These are phyloP conservation scores for Aspergillaceae sp. DNA, from an alignment of 2,329 filamentous ascomycete species.

Conservation along the genomic window DNA sequence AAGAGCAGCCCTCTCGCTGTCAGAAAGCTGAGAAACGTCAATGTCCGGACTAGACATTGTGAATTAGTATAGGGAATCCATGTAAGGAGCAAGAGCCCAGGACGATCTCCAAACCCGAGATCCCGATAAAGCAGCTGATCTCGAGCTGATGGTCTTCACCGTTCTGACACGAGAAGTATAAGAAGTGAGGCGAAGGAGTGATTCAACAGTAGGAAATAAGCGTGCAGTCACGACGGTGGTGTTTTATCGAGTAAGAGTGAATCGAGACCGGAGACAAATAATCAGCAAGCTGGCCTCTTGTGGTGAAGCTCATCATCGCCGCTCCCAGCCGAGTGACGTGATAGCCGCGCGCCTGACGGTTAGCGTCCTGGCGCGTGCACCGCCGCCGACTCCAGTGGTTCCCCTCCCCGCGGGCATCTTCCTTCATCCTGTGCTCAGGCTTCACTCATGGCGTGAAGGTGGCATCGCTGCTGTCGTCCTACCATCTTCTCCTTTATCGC, in stretches of 20 bases:
- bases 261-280: neutral
- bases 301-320: constrained; percentile 14
- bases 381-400: neutral
- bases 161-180: neutral
- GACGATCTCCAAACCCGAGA: neutral
- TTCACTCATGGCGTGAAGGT: constrained; percentile 11
- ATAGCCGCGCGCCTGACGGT: constrained; percentile 12
- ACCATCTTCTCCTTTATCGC: constrained; percentile 5
- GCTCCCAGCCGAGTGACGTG: constrained; percentile 7
- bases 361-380: constrained; percentile 7
- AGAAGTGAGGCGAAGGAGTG: neutral
- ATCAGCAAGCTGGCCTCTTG: constrained; percentile 9
- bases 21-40: constrained; percentile 59
- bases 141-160: neutral
- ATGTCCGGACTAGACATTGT: constrained; percentile 41
- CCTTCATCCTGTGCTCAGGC: neutral
- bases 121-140: neutral
- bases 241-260: neutral
- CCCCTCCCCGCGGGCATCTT: constrained; percentile 13
- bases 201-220: neutral
- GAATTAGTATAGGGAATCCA: constrained; percentile 13
- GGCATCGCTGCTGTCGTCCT: constrained; percentile 5
- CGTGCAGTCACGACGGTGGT: no score
- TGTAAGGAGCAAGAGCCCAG: constrained; percentile 8
- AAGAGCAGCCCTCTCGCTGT: constrained; percentile 71